Base-by-base conservation (phyloP, 129 eudicot species). In the Chrysanthemum seticuspe region DNA sequence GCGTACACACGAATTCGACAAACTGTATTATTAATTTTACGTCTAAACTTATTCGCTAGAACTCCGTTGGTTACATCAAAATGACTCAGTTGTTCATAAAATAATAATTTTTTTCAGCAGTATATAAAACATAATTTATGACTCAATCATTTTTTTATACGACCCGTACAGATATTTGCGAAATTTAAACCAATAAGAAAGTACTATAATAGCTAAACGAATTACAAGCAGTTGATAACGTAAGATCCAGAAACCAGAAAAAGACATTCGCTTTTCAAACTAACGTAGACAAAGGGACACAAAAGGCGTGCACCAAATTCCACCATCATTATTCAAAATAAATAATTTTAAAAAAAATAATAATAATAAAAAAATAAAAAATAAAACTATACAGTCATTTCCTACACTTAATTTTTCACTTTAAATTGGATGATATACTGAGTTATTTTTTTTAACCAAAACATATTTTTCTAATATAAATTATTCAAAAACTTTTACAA, bases 281-380 rank as follows among this genome's bases (percentile, higher is more conserved):
- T 29, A 76, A 57, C 80, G 58, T 67, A 68, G 75, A 68, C 74
- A 76, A 68, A 68, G 53, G 63, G 80, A 76, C 80, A 76, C 60
- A 14, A 59, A 76, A 76, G 70, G 75, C 63, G 55, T 68, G 64
- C 64, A 68, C 56, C 62, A 76, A 49, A 29, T 50, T 76, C 31
- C 18, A 27, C 75, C 70, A 68, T 76, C 61, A 31, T 61, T 68
- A 29, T 68, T 75, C 9, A 49, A 51, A 51, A 62, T 1, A 61
- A 14, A 55, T 25, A 0, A 1, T 25, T 25, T 25, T n/a, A n/a
- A n/a, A 19, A 19, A 19, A 19, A 19, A 19, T 19, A 19, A 19
- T 19, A 19, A 19, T 19, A 19, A 19, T 19, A 19, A 19, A 19
- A 19, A 19, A 19, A 19, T 0, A 19, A 19, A 19, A 19, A 19